Percentiles rank a stretch among this genome's conserved stretches.
Evolutionary conservation across 78 protist genomes (phyloP).

Genomic region (Cyanophora paradoxa): DNA sequence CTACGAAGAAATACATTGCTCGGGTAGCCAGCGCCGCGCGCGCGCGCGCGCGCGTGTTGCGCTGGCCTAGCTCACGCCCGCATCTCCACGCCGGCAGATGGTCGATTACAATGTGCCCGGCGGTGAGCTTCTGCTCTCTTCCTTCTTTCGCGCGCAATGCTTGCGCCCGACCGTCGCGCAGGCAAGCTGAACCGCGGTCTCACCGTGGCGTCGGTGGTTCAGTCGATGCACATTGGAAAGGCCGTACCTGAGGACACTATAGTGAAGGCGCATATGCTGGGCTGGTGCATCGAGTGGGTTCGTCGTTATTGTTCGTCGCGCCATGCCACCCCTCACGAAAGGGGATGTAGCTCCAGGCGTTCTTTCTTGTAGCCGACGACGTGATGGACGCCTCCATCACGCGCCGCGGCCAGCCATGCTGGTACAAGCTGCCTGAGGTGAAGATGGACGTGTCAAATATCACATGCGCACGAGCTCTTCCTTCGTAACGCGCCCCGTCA

Average conservation of each 20-base stretch:
- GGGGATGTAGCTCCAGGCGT: conserved; percentile 71
- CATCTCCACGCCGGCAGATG: not conserved
- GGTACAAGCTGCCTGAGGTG: conserved; percentile 58
- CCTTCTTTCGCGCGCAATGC: not conserved
- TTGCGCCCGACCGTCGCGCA: not conserved
- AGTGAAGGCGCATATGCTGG: not conserved
- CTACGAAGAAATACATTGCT: not conserved
- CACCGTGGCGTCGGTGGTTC: not conserved
- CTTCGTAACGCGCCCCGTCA: too few species aligned
- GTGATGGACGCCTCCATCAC: conserved; percentile 84
- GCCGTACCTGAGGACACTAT: not conserved
- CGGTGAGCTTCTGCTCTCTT: not conserved
- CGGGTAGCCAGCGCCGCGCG: not conserved
- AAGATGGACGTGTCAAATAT: too few species aligned
- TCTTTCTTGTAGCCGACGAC: conserved; percentile 92
- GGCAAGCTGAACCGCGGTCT: conserved; percentile 2
- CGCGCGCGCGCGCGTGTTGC: not conserved
- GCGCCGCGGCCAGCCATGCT: conserved; percentile 87
- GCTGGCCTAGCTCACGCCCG: not conserved
- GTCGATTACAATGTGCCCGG: conserved; percentile 35
- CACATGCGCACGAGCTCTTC: too few species aligned
- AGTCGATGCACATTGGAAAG: not conserved
- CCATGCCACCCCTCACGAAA: not conserved
- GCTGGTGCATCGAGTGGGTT: not conserved
- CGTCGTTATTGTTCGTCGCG: not conserved